Base-by-base conservation (phyloP, 805 yeast species). In the Clavispora vitiphila region DNA sequence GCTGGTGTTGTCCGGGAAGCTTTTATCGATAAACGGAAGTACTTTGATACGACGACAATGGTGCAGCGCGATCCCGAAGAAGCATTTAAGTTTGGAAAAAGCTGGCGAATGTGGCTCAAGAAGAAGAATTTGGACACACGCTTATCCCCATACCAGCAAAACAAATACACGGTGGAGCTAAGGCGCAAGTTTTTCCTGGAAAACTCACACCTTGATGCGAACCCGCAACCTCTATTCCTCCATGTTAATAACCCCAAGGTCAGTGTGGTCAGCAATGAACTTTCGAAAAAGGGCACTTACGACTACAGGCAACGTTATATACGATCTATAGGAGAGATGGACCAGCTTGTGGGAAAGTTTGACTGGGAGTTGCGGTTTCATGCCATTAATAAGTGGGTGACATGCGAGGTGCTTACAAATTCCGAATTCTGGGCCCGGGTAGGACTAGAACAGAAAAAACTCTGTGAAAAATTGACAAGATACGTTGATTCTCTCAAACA, bases 291-390 rank as follows among this genome's bases (percentile, higher is more conserved):
- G 34, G 25, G 46, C 19, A 43, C 41, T 27, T 56, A 54, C 46
- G 45, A 50, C 39, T 58, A 51, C 43, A 41, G 51, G 8, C 42
- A 50, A 21, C 43, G 71, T 41, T 57, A 52, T 40, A 40, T 64
- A 18, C 62, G 63, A 8, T 25, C 36, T 4, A 53, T 55, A 10
- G 60, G 58, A 5, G 45, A 34, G 19, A 43, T 46, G 34, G 46
- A 47, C 4, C 50, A 51, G 3, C 42, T 54, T 10, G 47, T 55
- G 19, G 49, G 50, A 16, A 21, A 37, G 1, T 38, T 42, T 5
- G 71, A 65, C 42, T 65, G 71, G 71, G 69, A 65, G 42, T 48
- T 65, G 35, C 48, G 53, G 38, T 59, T 64, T 45, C 67, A 62
- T 41, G 45, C 67, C 6, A 53, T 64, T 23, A 51, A 64, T 34